Evolutionary conservation across 441 rosid genomes (phyloP).

Genomic region (Gossypium schwendimanii): DNA sequence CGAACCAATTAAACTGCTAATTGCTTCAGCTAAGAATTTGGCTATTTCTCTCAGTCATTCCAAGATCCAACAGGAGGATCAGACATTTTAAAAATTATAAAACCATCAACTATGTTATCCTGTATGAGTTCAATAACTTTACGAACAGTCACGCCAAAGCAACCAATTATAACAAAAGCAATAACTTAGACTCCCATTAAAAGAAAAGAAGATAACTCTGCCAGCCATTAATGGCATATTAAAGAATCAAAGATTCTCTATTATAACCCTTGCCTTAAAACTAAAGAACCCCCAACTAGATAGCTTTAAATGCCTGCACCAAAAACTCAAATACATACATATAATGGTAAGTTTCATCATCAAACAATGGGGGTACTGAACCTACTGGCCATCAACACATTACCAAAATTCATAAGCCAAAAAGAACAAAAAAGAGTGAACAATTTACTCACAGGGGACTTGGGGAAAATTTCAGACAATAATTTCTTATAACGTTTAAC

Average conservation of each 20-base stretch:
- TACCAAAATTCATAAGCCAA: neutral
- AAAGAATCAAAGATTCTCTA: neutral
- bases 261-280: neutral
- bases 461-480: slow-evolving; percentile 87
- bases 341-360: neutral
- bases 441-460: slow-evolving; percentile 54
- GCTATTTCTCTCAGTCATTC: neutral
- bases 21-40: neutral
- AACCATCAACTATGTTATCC: neutral
- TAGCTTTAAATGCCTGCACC: neutral
- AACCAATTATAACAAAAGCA: neutral
- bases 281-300: neutral
- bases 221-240: neutral
- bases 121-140: neutral
- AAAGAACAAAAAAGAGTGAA: neutral
- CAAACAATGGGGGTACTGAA: neutral
- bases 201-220: neutral
- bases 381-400: neutral
- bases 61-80: neutral
- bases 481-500: slow-evolving; percentile 93
- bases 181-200: neutral
- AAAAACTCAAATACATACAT: neutral
- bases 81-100: neutral
- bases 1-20: neutral
- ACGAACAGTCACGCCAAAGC: neutral